Base-by-base conservation (phyloP, 2,329 filamentous ascomycete genomes). In the Penicillium oxalicum region DNA sequence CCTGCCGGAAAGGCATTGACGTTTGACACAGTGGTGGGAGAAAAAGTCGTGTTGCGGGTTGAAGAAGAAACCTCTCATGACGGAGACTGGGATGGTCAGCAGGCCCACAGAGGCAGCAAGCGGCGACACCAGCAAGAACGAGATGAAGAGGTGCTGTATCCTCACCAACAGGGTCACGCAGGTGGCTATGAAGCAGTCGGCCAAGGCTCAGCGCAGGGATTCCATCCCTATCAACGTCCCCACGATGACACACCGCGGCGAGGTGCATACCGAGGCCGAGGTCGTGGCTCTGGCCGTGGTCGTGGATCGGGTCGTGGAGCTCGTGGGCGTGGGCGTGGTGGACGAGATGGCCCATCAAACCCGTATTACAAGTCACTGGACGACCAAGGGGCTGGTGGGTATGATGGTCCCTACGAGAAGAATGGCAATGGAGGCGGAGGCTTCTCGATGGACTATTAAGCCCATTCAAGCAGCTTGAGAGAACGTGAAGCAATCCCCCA, bases 11-110 rank as follows among this genome's bases (percentile, higher is more conserved):
- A 87, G 60, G 77, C 82, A 0, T 82, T 91, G 61, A 77, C 82
- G 5, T 90, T 97, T 60, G 88, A 94, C 54, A 90, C 87, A 0
- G 82, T 81, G 0, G 88, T 97, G 1, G 87, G 87, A 13, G 91
- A 97, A 70, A 95, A 94, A 72, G 81, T 88, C 12, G 77, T 93
- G 54, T 71, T 97, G 44, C 80, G 87, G 1, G 84, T 97, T 40
- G 89, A 95, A 66, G 76, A 83, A 45, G 87, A 91, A 72, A 67
- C 82, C 44, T 71, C 74, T 2, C 68, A 71, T 25, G 82, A 86
- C 59, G 81, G 80, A 53, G 78, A 82, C 53, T 83, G 82, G 61
- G 82, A 87, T 58, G 80, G 77, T 59, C 70, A 80, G 13, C 82
- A 82, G 55, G 74, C 77, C 29, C 83, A 79, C 61, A 85, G 78